Evolutionary conservation across 306 rosid genomes (phyloP), one percentile per base, ranked within the genome.

Genomic region (Datisca glomerata): DNA sequence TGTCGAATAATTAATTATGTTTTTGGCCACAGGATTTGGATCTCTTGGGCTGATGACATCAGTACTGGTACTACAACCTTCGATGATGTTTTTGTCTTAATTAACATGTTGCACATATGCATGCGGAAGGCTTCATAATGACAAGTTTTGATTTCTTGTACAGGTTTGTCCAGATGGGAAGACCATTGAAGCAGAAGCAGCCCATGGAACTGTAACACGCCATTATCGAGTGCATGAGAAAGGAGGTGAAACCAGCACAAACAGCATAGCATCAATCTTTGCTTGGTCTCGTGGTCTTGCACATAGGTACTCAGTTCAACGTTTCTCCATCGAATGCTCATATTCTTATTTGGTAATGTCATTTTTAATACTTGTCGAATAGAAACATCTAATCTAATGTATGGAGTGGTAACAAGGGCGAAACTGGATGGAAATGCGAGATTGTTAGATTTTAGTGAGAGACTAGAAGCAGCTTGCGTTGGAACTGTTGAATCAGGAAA

Each of bases 41-140:
- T 89, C 98, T 31, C 76, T 89, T 62, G 98, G 98, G 42, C 64
- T 89, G 93, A 89, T 89, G 98, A 84, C 98, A 21, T 89, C 98
- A 49, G 98, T 89, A 42, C 64, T 89, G 93, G 98, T 89, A 67
- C 18, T n/a, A n/a, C n/a, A n/a, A n/a, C n/a, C n/a, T n/a, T n/a
- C n/a, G n/a, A n/a, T n/a, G n/a, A n/a, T n/a, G n/a, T n/a, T n/a
- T n/a, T n/a, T n/a, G n/a, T n/a, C n/a, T n/a, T n/a, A n/a, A n/a
- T n/a, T n/a, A n/a, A n/a, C n/a, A n/a, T n/a, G n/a, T n/a, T n/a
- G n/a, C n/a, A n/a, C n/a, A n/a, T n/a, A n/a, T n/a, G n/a, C n/a
- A n/a, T n/a, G n/a, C n/a, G n/a, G n/a, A n/a, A n/a, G n/a, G 36
- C n/a, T 31, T 31, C 36, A 31, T 8, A 31, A 31, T 7, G 3